A percentile compares a stretch with the other conserved stretches of the same genome.
These are phyloP conservation scores for Backusella tarrabulga DNA, from an alignment of 192 early-diverging fungal species.

Conservation along the genomic window DNA sequence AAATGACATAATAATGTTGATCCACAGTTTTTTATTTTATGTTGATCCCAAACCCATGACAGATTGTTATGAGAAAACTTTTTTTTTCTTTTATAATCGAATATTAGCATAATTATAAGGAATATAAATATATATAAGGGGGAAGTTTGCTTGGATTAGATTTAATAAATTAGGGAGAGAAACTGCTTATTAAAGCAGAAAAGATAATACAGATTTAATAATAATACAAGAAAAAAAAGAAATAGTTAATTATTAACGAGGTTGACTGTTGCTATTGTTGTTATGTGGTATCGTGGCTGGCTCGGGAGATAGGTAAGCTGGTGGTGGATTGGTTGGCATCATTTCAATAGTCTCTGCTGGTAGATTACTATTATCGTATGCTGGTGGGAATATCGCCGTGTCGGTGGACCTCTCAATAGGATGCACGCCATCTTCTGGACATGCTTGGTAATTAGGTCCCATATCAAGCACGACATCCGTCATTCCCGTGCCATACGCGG, in stretches of 20 bases:
- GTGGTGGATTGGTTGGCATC: not conserved
- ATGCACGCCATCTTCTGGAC: not conserved
- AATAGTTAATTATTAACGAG: not conserved
- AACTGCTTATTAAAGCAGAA: not conserved
- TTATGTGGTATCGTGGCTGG: not conserved
- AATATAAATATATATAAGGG: not conserved
- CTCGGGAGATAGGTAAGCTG: not conserved
- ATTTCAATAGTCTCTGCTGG: not conserved
- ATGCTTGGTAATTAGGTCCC: not conserved
- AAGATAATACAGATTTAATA: conserved; percentile 7
- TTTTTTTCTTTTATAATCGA: not conserved
- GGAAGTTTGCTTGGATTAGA: not conserved
- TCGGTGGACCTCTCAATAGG: not conserved
- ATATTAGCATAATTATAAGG: not conserved
- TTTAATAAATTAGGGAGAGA: conserved; percentile 3
- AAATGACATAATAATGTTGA: no score
- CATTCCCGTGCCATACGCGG: not conserved
- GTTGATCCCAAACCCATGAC: not conserved
- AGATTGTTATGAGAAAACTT: not conserved
- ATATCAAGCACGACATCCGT: conserved; percentile 14
- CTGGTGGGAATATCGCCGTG: not conserved
- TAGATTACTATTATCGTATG: not conserved
- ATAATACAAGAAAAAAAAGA: not conserved
- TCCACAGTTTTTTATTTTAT: no score
- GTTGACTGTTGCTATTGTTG: not conserved